Evolutionary conservation across 257 asterid species (phyloP).

Genomic region (Phtheirospermum japonicum): DNA sequence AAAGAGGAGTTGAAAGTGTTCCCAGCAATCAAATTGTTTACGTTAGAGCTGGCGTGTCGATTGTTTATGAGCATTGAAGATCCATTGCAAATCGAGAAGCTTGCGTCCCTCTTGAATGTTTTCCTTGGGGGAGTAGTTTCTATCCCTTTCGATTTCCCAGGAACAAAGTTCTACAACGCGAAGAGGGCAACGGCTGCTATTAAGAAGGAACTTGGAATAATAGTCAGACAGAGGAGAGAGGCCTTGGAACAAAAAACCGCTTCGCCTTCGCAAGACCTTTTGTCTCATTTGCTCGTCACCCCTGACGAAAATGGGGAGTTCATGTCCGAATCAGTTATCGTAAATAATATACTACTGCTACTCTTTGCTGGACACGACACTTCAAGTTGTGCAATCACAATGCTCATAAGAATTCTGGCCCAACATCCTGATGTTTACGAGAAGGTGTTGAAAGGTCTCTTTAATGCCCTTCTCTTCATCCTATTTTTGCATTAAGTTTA

Average conservation of each 20-base stretch:
- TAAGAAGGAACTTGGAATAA: too few species aligned
- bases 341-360: too few species aligned
- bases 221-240: too few species aligned
- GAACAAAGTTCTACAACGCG: too few species aligned
- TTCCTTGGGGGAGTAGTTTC: conserved; percentile 65
- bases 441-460: conserved; percentile 52
- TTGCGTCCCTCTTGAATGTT: conserved; percentile 49
- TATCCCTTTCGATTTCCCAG: too few species aligned
- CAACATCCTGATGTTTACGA: conserved; percentile 61
- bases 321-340: too few species aligned
- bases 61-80: conserved; percentile 77
- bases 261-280: too few species aligned
- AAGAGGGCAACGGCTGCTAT: too few species aligned
- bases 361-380: conserved; percentile 94
- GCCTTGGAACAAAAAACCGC: too few species aligned
- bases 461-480: not conserved
- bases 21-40: conserved; percentile 55
- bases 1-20: conserved; percentile 46
- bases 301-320: too few species aligned
- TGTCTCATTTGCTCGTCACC: too few species aligned
- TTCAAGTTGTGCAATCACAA: conserved; percentile 51
- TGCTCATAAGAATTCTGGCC: conserved; percentile 60
- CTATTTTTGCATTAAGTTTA: too few species aligned
- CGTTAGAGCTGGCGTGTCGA: conserved; percentile 70
- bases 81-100: conserved; percentile 40